Evolutionary conservation across 176 grass and related monocot species (phyloP).

Genomic region (Pontederia paniculata): DNA sequence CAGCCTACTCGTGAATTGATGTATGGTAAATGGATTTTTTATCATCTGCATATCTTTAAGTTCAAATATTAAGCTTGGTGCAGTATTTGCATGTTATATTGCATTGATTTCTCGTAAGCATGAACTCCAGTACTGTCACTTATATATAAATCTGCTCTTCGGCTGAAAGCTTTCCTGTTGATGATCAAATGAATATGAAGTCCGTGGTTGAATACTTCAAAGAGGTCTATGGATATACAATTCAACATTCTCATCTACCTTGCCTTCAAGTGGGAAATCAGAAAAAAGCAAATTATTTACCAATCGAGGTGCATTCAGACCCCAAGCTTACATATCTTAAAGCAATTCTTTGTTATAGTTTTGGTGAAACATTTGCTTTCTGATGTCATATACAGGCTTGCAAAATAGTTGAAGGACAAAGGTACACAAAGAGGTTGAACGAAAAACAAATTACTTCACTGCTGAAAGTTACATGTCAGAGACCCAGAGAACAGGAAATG

Average conservation of each 20-base stretch:
- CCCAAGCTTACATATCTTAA: background rate
- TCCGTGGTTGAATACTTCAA: constrained; percentile 97
- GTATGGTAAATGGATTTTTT: constrained; percentile 17
- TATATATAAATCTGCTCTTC: background rate
- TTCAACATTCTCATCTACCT: constrained; percentile 81
- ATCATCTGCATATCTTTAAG: background rate
- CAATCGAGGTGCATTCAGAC: constrained; percentile 65
- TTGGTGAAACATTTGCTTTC: constrained; percentile 10
- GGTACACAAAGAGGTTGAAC: constrained; percentile 98
- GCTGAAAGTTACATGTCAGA: constrained; percentile 93
- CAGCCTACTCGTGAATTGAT: constrained; percentile 90
- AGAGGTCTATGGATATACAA: constrained; percentile 99
- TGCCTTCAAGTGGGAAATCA: constrained; percentile 98
- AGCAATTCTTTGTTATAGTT: background rate
- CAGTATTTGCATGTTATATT: too few species aligned
- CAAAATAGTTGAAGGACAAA: constrained; percentile 96
- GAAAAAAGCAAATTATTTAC: constrained; percentile 95
- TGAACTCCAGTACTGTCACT: background rate
- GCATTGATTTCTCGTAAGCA: background rate
- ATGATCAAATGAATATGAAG: constrained; percentile 99
- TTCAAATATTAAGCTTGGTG: too few species aligned
- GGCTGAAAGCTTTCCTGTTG: constrained; percentile 70
- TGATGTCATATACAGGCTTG: constrained; percentile 45
- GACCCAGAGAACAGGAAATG: constrained; percentile 94
- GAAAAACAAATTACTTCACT: constrained; percentile 97